Evolutionary conservation across 2,329 filamentous ascomycete species (phyloP), one percentile per base, ranked within the genome.

Genomic region (Hypoxylon rubiginosum): DNA sequence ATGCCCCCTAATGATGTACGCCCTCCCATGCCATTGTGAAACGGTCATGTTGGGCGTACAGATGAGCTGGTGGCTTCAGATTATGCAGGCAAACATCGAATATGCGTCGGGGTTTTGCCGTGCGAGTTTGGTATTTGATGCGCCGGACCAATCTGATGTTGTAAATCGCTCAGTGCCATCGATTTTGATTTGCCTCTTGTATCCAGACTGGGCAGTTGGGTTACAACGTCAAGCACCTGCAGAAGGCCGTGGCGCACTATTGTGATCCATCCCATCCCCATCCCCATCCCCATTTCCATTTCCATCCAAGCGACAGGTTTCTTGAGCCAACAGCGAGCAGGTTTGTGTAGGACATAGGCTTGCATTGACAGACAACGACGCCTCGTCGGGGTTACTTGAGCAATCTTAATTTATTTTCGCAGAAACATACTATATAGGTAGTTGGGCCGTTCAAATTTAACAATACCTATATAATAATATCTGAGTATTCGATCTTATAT

Each of bases 71-170:
- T 63, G 58, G 62, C 62, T 62, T 66, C 17, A 58, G 65, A 66
- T 67, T 55, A 67, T 68, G 67, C 67, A 68, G 62, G 65, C 64
- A 70, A 70, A 68, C 62, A 65, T 63, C 56, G 28, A 45, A 30
- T 62, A 59, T 61, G 65, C 58, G 46, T 58, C 64, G 61, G 67
- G 61, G 36, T 50, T 65, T 69, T 63, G 32, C 58, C 51, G 61
- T 64, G 58, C 64, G 54, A 65, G 61, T 65, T 59, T 17, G 54
- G 54, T 50, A 57, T 59, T 58, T 21, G 58, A 59, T 50, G 43
- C 58, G 50, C 55, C 55, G 55, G 58, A 21, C 45, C 67, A 58
- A 64, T 53, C 39, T 43, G 58, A 45, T 51, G 52, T 34, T 24
- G 53, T 53, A 58, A 39, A 63, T 49, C 60, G 41, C 45, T 53